Conservation (phyloP, 345 rosid genomes). For the Lepidium sativum region DNA sequence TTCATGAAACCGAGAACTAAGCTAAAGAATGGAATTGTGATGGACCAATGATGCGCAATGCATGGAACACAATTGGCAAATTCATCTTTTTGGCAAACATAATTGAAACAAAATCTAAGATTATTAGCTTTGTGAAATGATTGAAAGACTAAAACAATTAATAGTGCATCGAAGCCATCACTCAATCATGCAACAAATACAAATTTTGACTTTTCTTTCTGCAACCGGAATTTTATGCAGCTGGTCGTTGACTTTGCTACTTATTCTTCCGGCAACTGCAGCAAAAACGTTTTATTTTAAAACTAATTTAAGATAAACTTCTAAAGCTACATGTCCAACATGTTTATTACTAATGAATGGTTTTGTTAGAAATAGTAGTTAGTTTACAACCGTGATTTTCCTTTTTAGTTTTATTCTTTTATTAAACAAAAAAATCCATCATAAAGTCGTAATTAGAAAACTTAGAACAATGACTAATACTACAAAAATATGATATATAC, state of each 20-base stretch:
- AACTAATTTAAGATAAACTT: not conserved
- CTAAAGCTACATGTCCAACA: too few species aligned
- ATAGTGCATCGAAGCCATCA: slow-evolving; percentile 6
- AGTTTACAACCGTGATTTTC: not conserved
- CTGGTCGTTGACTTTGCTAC: not conserved
- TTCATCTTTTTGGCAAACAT: too few species aligned
- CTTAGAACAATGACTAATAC: too few species aligned
- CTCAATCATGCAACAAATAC: slow-evolving; percentile 18
- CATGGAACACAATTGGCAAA: too few species aligned
- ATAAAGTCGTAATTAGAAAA: too few species aligned
- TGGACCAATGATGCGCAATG: too few species aligned
- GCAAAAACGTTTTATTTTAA: not conserved
- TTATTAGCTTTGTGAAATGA: not conserved
- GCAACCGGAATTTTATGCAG: not conserved
- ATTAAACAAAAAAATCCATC: too few species aligned
- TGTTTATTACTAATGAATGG: too few species aligned
- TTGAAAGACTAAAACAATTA: not conserved
- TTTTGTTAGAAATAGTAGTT: too few species aligned
- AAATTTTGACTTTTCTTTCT: slow-evolving; percentile 8
- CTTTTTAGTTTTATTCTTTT: too few species aligned
- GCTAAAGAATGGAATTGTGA: too few species aligned
- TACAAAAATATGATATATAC: too few species aligned
- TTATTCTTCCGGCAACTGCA: not conserved
- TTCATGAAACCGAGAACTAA: not conserved
- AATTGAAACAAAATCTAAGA: not conserved